Base-by-base conservation (phyloP, 768 basidiomycete species). In the Leccinum uliginosum region DNA sequence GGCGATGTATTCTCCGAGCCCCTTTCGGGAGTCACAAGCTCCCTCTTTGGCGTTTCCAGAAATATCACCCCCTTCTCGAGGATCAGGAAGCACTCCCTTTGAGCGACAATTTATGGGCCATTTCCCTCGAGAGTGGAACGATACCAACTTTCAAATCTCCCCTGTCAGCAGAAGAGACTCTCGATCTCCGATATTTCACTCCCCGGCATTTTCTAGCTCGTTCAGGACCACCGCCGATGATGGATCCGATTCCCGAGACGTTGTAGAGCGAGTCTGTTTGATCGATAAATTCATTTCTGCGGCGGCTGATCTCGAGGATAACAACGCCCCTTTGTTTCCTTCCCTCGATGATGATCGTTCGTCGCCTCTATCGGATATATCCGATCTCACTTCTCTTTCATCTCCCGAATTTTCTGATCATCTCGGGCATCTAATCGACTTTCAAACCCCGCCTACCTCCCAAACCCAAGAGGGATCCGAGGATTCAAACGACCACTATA, bases 301-400 rank as follows among this genome's bases (percentile, higher is more conserved):
- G 15, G 60, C 64, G 17, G 62, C 59, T 17, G 56, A 62, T 17
- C 34, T 52, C 11, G 50, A 57, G 34, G 51, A 51, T 32, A 34
- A 45, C n/a, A 34, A 45, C 8, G 19, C 21, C 6, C 30, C 49
- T 19, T 40, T 38, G 46, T 50, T 51, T 38, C 48, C 32, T 2
- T 11, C 60, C 55, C 53, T 32, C 53, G 59, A 46, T 40, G 59
- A 46, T 40, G 59, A 52, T 17, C 62, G 47, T 52, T 65, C 55
- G 7, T 68, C 71, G 8, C 63, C 71, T 26, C 10, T 65, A 3
- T 71, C 71, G 8, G 60, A 63, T 54, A 50, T 68, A 45, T 71
- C 70, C 7, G 64, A 66, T 48, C 70, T 71, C 26, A 73, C 67
- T 10, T 54, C 71, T 11, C 53, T 73, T 24, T 66, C 70, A 51